Conservation (phyloP, 345 rosid genomes). For the Populus simonii region DNA sequence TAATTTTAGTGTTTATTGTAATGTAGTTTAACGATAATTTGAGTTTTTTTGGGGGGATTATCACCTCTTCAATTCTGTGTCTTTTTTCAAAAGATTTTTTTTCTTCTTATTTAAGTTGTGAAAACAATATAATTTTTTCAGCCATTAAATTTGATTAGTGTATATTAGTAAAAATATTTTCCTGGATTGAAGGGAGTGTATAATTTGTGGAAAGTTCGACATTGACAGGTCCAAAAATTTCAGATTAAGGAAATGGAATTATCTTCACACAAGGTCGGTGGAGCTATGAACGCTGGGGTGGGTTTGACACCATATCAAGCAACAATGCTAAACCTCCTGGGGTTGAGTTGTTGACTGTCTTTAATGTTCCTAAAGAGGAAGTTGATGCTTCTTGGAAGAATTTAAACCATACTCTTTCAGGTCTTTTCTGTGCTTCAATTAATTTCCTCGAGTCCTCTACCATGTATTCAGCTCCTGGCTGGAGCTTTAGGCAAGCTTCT, state of each 20-base stretch:
- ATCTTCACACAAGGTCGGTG: conserved; percentile 99
- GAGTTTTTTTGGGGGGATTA: neutral
- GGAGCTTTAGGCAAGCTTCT: conserved; percentile 61
- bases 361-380: conserved; percentile 68
- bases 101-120: neutral
- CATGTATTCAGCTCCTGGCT: conserved; percentile 69
- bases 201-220: conserved; percentile 13
- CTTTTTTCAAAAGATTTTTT: neutral
- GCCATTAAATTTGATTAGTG: neutral
- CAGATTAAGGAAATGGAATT: conserved; percentile 84
- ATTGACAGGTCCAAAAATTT: conserved; percentile 67
- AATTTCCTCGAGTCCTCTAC: conserved; percentile 84
- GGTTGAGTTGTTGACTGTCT: conserved; percentile 94
- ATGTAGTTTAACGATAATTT: neutral
- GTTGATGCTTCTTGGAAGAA: conserved; percentile 87
- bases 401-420: conserved; percentile 84
- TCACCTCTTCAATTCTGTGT: no score
- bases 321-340: conserved; percentile 95
- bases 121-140: neutral
- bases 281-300: conserved; percentile 98
- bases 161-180: no score
- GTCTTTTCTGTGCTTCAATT: conserved; percentile 94
- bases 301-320: conserved; percentile 76
- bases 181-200: neutral
- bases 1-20: neutral